Conservation (phyloP, 225 moss, liverwort and hornwort species). For the Bryum argenteum region DNA sequence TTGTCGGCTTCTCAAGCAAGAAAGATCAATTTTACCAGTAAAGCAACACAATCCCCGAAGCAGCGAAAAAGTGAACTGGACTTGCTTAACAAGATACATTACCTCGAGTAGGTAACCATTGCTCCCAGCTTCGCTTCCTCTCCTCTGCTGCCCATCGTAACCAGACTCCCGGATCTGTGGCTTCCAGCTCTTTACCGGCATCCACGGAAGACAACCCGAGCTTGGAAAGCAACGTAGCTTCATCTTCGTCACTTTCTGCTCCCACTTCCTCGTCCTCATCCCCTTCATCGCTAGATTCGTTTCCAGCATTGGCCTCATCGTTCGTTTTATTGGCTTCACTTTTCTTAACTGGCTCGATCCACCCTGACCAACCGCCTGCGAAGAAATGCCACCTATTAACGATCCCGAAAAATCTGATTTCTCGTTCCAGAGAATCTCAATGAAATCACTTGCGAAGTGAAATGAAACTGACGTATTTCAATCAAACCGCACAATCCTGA, state of each 20-base stretch:
- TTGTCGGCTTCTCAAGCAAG: constrained; percentile 11
- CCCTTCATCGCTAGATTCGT: constrained; percentile 48
- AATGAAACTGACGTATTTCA: constrained; percentile 3
- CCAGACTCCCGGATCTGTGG: constrained; percentile 76
- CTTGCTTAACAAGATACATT: constrained; percentile 31
- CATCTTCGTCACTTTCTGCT: constrained; percentile 68
- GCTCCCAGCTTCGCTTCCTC: constrained; percentile 69
- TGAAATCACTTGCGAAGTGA: constrained; percentile 14
- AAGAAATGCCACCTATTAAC: constrained; percentile 16
- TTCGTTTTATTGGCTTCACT: constrained; percentile 25
- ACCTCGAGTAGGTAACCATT: constrained; percentile 82
- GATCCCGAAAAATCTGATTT: constrained; percentile 16
- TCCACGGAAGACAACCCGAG: constrained; percentile 78
- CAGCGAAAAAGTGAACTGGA: constrained; percentile 17
- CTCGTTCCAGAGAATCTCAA: constrained; percentile 11
- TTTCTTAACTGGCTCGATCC: constrained; percentile 57
- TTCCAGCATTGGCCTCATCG: constrained; percentile 40
- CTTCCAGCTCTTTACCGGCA: constrained; percentile 77
- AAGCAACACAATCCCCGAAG: constrained; percentile 9
- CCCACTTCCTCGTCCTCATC: constrained; percentile 55
- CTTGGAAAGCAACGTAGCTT: constrained; percentile 75
- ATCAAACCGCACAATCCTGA: constrained; percentile 28
- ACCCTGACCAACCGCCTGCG: constrained; percentile 95
- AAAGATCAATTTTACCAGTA: neutral
- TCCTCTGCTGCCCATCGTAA: constrained; percentile 85